These are phyloP conservation scores for Hyphopichia khmerensis DNA, from an alignment of 1,139 yeast species.

Conservation along the genomic window DNA sequence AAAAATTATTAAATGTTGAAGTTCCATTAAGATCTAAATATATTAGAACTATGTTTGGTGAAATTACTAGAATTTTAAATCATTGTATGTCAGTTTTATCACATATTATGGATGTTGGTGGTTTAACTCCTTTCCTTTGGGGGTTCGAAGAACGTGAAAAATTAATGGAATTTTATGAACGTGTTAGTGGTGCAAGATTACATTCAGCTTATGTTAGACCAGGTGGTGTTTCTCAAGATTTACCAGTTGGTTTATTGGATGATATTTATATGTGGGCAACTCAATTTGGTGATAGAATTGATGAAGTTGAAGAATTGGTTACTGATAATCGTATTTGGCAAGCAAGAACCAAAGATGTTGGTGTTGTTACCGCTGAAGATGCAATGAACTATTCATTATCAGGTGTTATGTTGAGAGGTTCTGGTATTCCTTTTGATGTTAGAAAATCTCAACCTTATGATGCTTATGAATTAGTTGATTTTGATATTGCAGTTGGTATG, in stretches of 20 bases:
- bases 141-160: slow-evolving; percentile 94
- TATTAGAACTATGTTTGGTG: slow-evolving; percentile 84
- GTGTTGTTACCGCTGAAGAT: slow-evolving; percentile 81
- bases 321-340: slow-evolving; percentile 94
- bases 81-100: slow-evolving; percentile 86
- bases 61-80: slow-evolving; percentile 79
- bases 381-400: slow-evolving; percentile 79
- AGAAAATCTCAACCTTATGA: slow-evolving; percentile 89
- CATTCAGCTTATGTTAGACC: slow-evolving; percentile 90
- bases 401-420: slow-evolving; percentile 90
- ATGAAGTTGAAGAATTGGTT: slow-evolving; percentile 85
- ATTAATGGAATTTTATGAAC: slow-evolving; percentile 89
- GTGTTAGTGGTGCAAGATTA: slow-evolving; percentile 88
- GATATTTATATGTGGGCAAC: slow-evolving; percentile 97
- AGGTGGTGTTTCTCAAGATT: slow-evolving; percentile 88
- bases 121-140: slow-evolving; percentile 91
- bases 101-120: slow-evolving; percentile 96
- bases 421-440: slow-evolving; percentile 84
- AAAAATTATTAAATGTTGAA: slow-evolving; percentile 80
- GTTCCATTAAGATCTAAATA: slow-evolving; percentile 84
- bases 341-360: slow-evolving; percentile 80
- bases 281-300: slow-evolving; percentile 90
- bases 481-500: slow-evolving; percentile 81
- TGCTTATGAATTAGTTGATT: slow-evolving; percentile 83
- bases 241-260: slow-evolving; percentile 83